Evolutionary conservation across 371 early-diverging fungal genomes (phyloP).

Genomic region (Saksenaea oblongispora): DNA sequence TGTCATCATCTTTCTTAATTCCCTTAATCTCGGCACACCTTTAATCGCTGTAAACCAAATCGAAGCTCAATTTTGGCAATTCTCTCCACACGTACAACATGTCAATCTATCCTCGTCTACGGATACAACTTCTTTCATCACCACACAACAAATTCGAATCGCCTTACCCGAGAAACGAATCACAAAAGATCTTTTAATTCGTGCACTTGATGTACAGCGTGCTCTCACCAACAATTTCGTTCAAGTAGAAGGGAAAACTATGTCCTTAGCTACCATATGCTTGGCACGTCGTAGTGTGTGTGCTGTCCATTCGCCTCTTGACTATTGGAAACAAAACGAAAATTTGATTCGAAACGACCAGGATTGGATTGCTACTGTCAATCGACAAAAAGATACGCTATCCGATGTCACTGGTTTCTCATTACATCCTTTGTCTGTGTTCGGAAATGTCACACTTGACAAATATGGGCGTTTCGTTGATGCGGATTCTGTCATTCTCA

Average conservation of each 20-base stretch:
- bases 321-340: slow-evolving; percentile 38
- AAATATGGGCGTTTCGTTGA: slow-evolving; percentile 25
- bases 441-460: slow-evolving; percentile 44
- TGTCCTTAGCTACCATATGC: slow-evolving; percentile 25
- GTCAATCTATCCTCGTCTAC: slow-evolving; percentile 12
- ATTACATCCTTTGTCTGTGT: slow-evolving; percentile 48
- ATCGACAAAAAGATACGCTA: slow-evolving; percentile 22
- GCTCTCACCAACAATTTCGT: slow-evolving; percentile 20
- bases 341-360: slow-evolving; percentile 32
- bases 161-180: slow-evolving; percentile 27
- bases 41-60: slow-evolving; percentile 17
- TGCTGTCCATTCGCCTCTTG: slow-evolving; percentile 57
- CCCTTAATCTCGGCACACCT: slow-evolving; percentile 13
- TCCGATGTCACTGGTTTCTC: slow-evolving; percentile 30
- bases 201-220: slow-evolving; percentile 24
- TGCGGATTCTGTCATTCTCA: slow-evolving; percentile 49
- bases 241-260: slow-evolving; percentile 17
- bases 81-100: slow-evolving; percentile 34
- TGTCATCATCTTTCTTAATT: slow-evolving; percentile 17
- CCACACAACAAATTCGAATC: slow-evolving; percentile 45
- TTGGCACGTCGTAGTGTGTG: slow-evolving; percentile 37
- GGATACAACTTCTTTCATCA: slow-evolving; percentile 26
- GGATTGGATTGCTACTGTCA: slow-evolving; percentile 33
- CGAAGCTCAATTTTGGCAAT: slow-evolving; percentile 39
- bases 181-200: slow-evolving; percentile 22